Evolutionary conservation across 306 rosid species (phyloP), one percentile per base, ranked within the genome.

Genomic region (Trifolium repens): DNA sequence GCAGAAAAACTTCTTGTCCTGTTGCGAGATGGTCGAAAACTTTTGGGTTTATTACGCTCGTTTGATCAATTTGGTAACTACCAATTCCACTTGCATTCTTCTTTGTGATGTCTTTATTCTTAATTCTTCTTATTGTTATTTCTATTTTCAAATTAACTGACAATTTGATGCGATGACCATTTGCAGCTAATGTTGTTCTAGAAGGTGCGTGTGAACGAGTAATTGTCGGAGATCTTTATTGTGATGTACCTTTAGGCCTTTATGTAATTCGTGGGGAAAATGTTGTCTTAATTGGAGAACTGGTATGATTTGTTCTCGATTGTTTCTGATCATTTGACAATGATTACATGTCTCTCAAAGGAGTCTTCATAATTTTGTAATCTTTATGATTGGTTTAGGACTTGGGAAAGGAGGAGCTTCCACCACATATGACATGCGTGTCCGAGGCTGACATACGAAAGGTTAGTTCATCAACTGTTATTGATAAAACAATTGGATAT

Each of bases 251-350:
- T 72, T 84, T 93, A 76, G 98, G 97, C 68, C 88, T 91, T 37
- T 91, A 93, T 42, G 88, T 93, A 24, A 91, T 91, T 61, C 98
- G 96, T 32, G 98, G 97, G 59, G 98, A 93, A 85, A 93, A 93
- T 72, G 97, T 93, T 37, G 97, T 93, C 76, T 71, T 93, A 80
- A 91, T 93, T 64, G 98, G 98, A 65, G 98, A 93, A 81, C 90
- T 93, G 91, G 98, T 93, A 88, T 54, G 88, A 74, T 70, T 64
- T 80, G 43, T 66, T 63, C 15, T 54, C 44, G 32, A 62, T 34
- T 32, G 30, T 71, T 47, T 76, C 52, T 57, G 27, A n/a, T 59
- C 67, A 53, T 69, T 59, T 80, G 69, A 52, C 46, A 19, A 40
- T n/a, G 16, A 63, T 42, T 30, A 44, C 2, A 19, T 37, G 40